A percentile compares a stretch with the other conserved stretches of the same genome.
Evolutionary conservation across 257 asterid species (phyloP).

Genomic region (Henckelia pumila): DNA sequence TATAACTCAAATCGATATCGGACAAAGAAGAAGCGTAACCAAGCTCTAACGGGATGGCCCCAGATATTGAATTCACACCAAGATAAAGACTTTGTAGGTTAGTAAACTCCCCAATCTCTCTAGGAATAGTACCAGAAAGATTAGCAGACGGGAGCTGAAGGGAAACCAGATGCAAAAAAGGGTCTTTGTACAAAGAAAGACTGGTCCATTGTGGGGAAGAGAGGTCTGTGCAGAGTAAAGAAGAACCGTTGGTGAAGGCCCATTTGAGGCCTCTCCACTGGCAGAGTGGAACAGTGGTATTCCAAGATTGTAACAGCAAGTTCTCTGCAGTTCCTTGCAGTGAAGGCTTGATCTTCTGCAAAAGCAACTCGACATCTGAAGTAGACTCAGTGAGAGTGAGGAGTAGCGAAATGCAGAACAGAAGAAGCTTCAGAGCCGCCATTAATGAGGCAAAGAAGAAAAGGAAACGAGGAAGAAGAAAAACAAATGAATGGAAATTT

Average conservation of each 20-base stretch:
- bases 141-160: slow-evolving; percentile 89
- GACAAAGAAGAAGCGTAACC: slow-evolving; percentile 77
- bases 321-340: slow-evolving; percentile 68
- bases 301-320: slow-evolving; percentile 76
- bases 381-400: slow-evolving; percentile 38
- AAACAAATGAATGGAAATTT: not conserved
- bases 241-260: slow-evolving; percentile 59
- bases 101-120: slow-evolving; percentile 74
- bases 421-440: slow-evolving; percentile 52
- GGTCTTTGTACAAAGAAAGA: slow-evolving; percentile 43
- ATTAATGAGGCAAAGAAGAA: slow-evolving; percentile 33
- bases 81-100: slow-evolving; percentile 70
- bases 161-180: slow-evolving; percentile 63
- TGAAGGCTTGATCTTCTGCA: slow-evolving; percentile 68
- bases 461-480: slow-evolving; percentile 25
- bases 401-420: slow-evolving; percentile 32
- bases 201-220: slow-evolving; percentile 82
- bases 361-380: slow-evolving; percentile 68
- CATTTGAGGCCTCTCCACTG: slow-evolving; percentile 96
- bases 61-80: slow-evolving; percentile 63
- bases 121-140: slow-evolving; percentile 79
- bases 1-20: slow-evolving; percentile 76
- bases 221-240: slow-evolving; percentile 50
- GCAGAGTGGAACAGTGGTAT: slow-evolving; percentile 71
- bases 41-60: slow-evolving; percentile 81